A percentile compares a stretch with the other conserved stretches of the same genome.
Evolutionary conservation across 2,329 filamentous ascomycete species (phyloP).

Genomic region (Neofusicoccum sp.): DNA sequence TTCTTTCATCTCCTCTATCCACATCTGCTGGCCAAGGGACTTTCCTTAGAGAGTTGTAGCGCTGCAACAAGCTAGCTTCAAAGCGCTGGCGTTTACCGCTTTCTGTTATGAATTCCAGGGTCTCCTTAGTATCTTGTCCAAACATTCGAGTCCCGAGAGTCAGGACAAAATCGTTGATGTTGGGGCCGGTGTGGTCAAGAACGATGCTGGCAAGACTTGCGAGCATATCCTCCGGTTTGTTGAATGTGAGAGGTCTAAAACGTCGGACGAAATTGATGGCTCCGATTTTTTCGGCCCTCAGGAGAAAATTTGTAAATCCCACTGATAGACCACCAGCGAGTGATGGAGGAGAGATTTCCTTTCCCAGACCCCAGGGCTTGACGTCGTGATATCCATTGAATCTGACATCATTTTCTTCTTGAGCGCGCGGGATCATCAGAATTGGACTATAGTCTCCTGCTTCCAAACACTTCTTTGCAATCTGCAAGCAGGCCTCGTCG

Average conservation of each 20-base stretch:
- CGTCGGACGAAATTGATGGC: too few relatives aligned
- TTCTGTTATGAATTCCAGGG: neutral
- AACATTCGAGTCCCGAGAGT: neutral
- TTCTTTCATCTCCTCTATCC: neutral
- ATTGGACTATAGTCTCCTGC: slow-evolving; percentile 22
- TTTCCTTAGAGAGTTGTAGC: slow-evolving; percentile 22
- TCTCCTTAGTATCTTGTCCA: neutral
- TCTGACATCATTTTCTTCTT: neutral
- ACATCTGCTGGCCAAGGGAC: neutral
- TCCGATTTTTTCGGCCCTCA: neutral
- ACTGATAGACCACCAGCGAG: too few relatives aligned
- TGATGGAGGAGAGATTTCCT: neutral
- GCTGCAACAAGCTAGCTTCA: neutral
- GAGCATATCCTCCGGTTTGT: neutral
- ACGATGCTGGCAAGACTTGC: too few relatives aligned
- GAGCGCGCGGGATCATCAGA: slow-evolving; percentile 16
- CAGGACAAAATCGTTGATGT: neutral
- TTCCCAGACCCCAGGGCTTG: neutral
- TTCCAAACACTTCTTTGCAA: slow-evolving; percentile 20
- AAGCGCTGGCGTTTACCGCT: neutral
- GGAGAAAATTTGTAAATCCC: too few relatives aligned
- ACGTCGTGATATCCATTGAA: neutral
- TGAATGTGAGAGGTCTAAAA: neutral
- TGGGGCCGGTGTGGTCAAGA: neutral
- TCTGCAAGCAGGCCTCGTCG: slow-evolving; percentile 15